Evolutionary conservation across 176 grass and related monocot genomes (phyloP).

Genomic region (Dactylis glomerata): DNA sequence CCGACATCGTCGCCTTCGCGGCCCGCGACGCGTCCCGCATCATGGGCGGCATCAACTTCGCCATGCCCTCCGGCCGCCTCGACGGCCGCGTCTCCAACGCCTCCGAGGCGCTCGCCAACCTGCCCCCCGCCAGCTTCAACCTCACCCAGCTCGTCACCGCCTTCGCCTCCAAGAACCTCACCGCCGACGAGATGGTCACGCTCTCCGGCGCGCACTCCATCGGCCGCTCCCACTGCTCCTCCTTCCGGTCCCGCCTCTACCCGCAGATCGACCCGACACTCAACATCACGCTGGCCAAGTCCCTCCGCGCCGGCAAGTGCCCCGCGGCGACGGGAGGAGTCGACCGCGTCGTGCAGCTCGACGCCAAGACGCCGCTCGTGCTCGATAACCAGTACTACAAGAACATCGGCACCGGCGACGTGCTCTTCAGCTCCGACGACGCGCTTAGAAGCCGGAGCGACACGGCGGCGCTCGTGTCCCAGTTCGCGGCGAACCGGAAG

Average conservation of each 20-base stretch:
- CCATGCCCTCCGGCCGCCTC: constrained; percentile 50
- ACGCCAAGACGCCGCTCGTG: constrained; percentile 30
- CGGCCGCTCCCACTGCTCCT: constrained; percentile 62
- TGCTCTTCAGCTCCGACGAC: constrained; percentile 43
- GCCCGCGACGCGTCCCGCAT: constrained; percentile 50
- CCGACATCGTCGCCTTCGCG: constrained; percentile 61
- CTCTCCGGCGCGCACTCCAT: constrained; percentile 63
- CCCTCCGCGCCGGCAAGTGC: not conserved
- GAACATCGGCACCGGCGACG: constrained; percentile 41
- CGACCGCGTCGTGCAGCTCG: constrained; percentile 33
- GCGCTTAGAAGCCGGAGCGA: not conserved
- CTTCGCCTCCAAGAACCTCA: constrained; percentile 58
- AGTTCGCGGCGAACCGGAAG: constrained; percentile 24
- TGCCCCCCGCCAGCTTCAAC: constrained; percentile 15
- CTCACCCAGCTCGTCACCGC: constrained; percentile 29
- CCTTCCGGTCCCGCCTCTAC: constrained; percentile 42
- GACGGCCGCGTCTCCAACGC: constrained; percentile 54
- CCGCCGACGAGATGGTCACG: constrained; percentile 50
- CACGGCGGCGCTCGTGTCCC: constrained; percentile 39
- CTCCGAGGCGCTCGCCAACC: constrained; percentile 38
- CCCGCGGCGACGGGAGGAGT: not conserved
- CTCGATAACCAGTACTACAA: constrained; percentile 51
- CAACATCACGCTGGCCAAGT: not conserved
- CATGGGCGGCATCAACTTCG: constrained; percentile 48
- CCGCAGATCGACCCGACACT: constrained; percentile 4